Base-by-base conservation (phyloP, 2,329 filamentous ascomycete genomes). In the Diaporthe sp. region DNA sequence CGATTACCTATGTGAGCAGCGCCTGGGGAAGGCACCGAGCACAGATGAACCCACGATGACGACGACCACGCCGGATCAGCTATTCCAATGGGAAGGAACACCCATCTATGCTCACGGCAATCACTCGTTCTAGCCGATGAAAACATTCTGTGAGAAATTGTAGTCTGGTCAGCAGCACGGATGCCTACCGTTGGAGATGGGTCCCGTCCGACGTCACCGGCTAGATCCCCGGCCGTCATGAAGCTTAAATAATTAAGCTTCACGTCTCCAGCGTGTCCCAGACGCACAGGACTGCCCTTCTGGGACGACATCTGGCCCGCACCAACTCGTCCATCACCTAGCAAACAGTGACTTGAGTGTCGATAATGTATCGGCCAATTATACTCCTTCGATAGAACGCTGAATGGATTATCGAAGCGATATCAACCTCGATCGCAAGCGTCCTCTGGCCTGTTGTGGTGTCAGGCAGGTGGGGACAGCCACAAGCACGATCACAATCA, bases 191-290 rank as follows among this genome's bases (percentile, higher is more conserved):
- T 68, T 55, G 34, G 47, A 39, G 44, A 37, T 39, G 65, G 63
- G 34, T 70, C 65, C 65, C 49, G 34, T 70, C 65, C 49, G 49
- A 55, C 47, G 65, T 70, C 65, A 42, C 65, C 34, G 49, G 47
- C 65, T 55, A 55, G 34, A 55, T 55, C 49, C 65, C 65, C 65
- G 31, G 49, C 65, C 65, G 34, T 55, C 49, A 15, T 70, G 49
- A 70, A 70, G 65, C 65, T 70, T 70, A 70, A 70, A 12, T 53
- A 28, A 12, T 70, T 70, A 70, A 70, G 65, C 65, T 70, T 55
- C 65, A 55, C 6, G 49, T 53, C 65, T 55, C 49, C 65, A 70
- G 51, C 1, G 47, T 49, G 34, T 39, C n/a, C 63, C 65, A 53
- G 22, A 70, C 34, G 49, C n/a, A 70, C 13, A 9, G 28, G 13